Conservation (phyloP, 2,329 filamentous ascomycete species). For the Trichoderma sp. region DNA sequence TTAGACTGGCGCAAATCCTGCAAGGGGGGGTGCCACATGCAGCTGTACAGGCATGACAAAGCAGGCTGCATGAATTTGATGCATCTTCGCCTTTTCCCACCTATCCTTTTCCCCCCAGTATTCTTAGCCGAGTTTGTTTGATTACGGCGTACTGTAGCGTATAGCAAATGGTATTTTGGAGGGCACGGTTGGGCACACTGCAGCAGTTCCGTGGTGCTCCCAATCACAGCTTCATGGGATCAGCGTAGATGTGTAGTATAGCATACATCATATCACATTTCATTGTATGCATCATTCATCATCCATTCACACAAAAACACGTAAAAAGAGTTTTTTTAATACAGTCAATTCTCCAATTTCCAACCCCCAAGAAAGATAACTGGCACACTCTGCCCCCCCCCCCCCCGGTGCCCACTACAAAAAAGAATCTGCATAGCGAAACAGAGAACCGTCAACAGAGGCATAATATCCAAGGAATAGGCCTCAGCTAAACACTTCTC, state of each 20-base stretch:
- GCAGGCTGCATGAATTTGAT: background rate
- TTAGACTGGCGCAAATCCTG: background rate
- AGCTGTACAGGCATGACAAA: background rate
- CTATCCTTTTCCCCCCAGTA: background rate
- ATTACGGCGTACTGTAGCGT: background rate
- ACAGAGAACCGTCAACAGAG: background rate
- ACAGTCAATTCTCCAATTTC: background rate
- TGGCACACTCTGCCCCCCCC: background rate
- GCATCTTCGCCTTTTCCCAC: background rate
- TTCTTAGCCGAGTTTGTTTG: background rate
- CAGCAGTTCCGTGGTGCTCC: background rate
- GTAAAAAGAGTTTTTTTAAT: background rate
- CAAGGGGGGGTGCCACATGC: background rate
- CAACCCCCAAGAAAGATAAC: background rate
- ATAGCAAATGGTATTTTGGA: background rate
- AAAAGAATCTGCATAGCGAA: background rate
- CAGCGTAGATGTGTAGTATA: background rate
- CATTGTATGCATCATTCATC: background rate
- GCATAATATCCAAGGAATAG: background rate
- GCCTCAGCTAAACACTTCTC: background rate
- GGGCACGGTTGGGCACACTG: background rate
- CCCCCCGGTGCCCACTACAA: background rate
- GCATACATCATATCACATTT: background rate
- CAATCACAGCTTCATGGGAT: background rate
- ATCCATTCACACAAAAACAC: background rate